Evolutionary conservation across 31 red algal species (phyloP).

Genomic region (Bonnemaisonia californica): DNA sequence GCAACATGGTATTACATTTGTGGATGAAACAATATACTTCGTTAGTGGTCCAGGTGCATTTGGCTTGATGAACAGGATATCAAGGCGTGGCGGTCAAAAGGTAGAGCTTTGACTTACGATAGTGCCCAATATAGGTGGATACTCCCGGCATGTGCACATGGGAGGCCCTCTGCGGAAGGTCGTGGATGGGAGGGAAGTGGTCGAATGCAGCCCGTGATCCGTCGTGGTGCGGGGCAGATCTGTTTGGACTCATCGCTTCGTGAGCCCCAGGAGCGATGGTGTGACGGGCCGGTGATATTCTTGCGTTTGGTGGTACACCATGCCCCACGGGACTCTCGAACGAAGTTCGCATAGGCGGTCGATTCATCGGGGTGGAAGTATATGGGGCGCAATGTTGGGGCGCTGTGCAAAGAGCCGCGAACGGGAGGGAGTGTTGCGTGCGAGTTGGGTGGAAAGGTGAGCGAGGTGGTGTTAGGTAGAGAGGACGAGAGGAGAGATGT

Average conservation of each 20-base stretch:
- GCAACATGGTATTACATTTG: too few relatives aligned
- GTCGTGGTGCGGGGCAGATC: background rate
- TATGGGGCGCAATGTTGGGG: background rate
- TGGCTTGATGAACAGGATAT: too few relatives aligned
- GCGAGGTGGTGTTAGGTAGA: background rate
- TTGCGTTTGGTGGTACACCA: background rate
- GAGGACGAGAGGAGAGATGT: background rate
- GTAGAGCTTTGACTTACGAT: conserved; percentile 21
- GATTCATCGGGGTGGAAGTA: too few relatives aligned
- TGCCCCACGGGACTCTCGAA: background rate
- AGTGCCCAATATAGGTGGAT: conserved; percentile 39
- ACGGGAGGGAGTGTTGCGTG: background rate
- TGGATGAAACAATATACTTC: too few relatives aligned
- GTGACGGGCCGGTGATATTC: background rate
- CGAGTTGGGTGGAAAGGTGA: background rate
- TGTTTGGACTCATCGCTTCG: background rate
- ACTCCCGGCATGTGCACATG: conserved; percentile 43
- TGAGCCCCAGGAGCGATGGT: background rate
- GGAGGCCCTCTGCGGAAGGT: conserved; percentile 17
- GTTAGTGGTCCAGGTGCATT: too few relatives aligned
- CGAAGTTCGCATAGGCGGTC: background rate
- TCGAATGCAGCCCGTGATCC: background rate
- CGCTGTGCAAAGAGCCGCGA: background rate
- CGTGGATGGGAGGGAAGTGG: background rate
- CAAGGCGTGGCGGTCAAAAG: background rate